Conservation (phyloP, 2,329 filamentous ascomycete species). For the Colletotrichum sublineola region DNA sequence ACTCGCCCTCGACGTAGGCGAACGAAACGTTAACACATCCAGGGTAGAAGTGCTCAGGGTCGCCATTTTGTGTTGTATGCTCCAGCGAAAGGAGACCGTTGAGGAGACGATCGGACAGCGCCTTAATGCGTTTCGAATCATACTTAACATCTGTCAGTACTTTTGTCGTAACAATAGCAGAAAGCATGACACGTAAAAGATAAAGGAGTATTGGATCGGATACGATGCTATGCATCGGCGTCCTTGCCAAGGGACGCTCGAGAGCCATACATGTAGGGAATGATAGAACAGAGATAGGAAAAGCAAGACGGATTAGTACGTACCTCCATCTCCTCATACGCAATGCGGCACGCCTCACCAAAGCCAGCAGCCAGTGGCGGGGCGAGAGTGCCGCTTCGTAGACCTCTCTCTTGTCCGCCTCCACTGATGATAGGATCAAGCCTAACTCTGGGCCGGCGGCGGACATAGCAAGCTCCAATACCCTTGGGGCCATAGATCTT, state of each 20-base stretch:
- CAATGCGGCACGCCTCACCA: constrained; percentile 94
- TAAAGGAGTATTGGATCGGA: constrained; percentile 62
- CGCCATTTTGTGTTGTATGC: constrained; percentile 92
- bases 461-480: constrained; percentile 95
- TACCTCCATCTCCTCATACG: constrained; percentile 91
- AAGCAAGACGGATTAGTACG: constrained; percentile 55
- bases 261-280: constrained; percentile 85
- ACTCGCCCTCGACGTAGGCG: constrained; percentile 98
- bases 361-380: constrained; percentile 92
- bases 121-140: constrained; percentile 86
- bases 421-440: constrained; percentile 96
- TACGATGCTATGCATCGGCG: constrained; percentile 72
- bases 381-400: constrained; percentile 93
- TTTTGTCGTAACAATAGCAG: constrained; percentile 13
- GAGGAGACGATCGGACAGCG: constrained; percentile 85
- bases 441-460: constrained; percentile 91
- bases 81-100: constrained; percentile 89
- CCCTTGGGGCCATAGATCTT: constrained; percentile 99
- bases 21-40: constrained; percentile 99
- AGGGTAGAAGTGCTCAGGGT: constrained; percentile 86
- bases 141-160: constrained; percentile 70
- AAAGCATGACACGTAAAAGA: neutral
- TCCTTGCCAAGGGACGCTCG: constrained; percentile 77
- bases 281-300: constrained; percentile 34
- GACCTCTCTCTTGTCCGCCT: constrained; percentile 93